These are phyloP conservation scores for Annona squamosa DNA, from an alignment of 164 flowering plant genomes.

Conservation along the genomic window DNA sequence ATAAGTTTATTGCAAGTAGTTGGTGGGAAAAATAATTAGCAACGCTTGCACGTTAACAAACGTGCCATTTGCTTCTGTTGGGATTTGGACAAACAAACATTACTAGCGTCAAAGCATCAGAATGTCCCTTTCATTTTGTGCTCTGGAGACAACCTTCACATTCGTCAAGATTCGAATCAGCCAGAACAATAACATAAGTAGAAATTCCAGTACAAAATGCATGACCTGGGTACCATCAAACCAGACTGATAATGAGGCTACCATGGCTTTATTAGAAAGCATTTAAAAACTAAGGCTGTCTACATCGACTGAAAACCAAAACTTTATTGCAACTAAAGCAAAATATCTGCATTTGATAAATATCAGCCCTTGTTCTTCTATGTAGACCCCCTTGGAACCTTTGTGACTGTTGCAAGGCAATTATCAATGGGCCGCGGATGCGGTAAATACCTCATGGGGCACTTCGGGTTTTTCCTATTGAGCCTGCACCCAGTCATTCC, in stretches of 20 bases:
- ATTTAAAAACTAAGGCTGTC: neutral
- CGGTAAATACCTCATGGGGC: slow-evolving; percentile 47
- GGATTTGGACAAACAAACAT: no score
- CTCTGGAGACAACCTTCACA: no score
- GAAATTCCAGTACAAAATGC: no score
- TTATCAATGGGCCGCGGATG: slow-evolving; percentile 70
- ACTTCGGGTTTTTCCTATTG: slow-evolving; percentile 40
- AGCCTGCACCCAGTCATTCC: slow-evolving; percentile 34
- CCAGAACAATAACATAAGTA: no score
- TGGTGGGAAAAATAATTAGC: no score
- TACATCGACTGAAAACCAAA: neutral
- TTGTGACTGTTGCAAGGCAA: slow-evolving; percentile 48
- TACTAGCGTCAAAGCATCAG: no score
- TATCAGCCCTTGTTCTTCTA: neutral
- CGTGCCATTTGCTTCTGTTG: no score
- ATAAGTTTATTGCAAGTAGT: no score
- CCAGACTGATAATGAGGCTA: neutral
- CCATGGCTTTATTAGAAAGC: neutral
- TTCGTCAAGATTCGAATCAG: no score
- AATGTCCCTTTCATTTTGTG: no score
- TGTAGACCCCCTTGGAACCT: slow-evolving; percentile 4
- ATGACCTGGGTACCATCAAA: no score
- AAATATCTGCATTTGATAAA: neutral
- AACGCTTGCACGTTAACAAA: no score
- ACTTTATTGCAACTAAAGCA: neutral